Evolutionary conservation across 129 eudicot species (phyloP), one percentile per base, ranked within the genome.

Genomic region (Escallonia herrerae): DNA sequence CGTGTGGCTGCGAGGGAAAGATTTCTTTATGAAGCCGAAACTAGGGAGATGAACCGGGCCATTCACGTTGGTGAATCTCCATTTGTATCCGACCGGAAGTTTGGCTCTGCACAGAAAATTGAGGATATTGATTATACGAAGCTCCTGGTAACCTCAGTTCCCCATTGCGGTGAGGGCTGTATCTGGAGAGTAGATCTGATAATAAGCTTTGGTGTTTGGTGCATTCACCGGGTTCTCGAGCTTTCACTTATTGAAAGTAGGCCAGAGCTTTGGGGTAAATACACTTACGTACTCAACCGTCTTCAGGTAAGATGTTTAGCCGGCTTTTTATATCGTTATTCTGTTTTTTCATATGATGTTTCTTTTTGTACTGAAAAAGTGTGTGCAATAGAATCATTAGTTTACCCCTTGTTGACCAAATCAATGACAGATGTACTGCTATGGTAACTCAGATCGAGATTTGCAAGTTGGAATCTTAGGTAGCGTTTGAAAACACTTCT

Each of bases 171-270:
- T 51, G 98, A 93, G 63, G 96, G 89, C 45, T 93, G 98, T 72
- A 82, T 88, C n/a, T 93, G 90, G 86, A 74, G 81, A 78, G 72
- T 71, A 40, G 96, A 93, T 78, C 79, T 93, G 15, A 67, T 93
- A 38, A 66, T 84, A 63, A 93, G 98, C 87, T 93, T 93, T 49
- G 98, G 98, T 1, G 96, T 93, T 63, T 88, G 96, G 96, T 81
- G 96, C 64, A 88, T 93, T 44, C 98, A 79, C 33, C 84, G 98
- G 69, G 77, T 93, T 70, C 87, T 93, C 39, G 96, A 88, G 81
- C 96, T 88, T 68, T 93, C 96, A 15, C 95, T 93, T 63, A 78
- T 93, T 95, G 96, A 93, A 86, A 93, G 98, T 71, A 75, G 98
- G 74, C 96, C 98, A 1, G 96, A 88, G 67, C 82, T 93, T 2